Base-by-base conservation (phyloP, 2,329 filamentous ascomycete species). In the Xylariaceae sp. region DNA sequence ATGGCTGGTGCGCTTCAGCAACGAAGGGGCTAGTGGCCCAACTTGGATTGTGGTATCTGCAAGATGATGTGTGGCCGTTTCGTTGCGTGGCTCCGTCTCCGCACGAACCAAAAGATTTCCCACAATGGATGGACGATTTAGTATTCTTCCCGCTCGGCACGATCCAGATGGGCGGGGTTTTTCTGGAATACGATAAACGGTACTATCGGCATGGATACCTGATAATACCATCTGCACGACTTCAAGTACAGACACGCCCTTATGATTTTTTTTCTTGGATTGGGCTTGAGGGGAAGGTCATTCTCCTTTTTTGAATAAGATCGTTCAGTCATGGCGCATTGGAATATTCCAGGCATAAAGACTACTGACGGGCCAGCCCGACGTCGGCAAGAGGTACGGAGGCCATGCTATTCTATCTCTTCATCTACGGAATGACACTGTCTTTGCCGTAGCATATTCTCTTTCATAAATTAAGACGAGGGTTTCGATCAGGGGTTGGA, bases 1-100 rank as follows among this genome's bases (percentile, higher is more conserved):
- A 72, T 72, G 53, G 58, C 66, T 2, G 71, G 71, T 4, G 66
- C 64, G 1, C 58, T 73, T 42, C 64, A 62, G 17, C 61, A 66
- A 44, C 66, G 71, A 39, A 61, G 71, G 49, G 62, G 65, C 34
- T 72, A 70, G 65, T 54, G 51, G 51, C 58, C 59, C 30, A 10
- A 37, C 9, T 45, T 63, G n/a, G 45, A 55, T 44, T 64, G 60
- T 39, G 57, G 59, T 9, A 50, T 60, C 42, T 58, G 48, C 13
- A 51, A 49, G 18, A 37, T 44, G 2, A 42, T 59, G 34, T 47
- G 44, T 17, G 3, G 23, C 15, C 51, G 51, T 15, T 42, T 54
- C 35, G 6, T 53, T n/a, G 45, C 23, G 13, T 8, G 18, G 34
- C 53, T 39, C 34, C 35, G 39, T 47, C 53, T 51, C 53, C 17